Base-by-base conservation (phyloP, 108 stramenopile genomes). In the Schizochytrium sp. region DNA sequence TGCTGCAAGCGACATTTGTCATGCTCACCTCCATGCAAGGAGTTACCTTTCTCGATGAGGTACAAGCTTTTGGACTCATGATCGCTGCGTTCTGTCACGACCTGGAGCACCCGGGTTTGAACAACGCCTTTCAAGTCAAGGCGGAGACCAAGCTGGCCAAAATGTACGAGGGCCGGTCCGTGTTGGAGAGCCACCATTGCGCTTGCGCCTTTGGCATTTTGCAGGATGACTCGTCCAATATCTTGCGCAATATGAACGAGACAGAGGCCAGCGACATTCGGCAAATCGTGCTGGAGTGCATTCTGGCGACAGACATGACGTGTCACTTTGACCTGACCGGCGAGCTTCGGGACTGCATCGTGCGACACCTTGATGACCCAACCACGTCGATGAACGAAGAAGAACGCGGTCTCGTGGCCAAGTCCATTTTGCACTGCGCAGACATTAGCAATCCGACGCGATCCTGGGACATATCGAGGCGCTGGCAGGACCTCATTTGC, bases 221-320 rank as follows among this genome's bases (percentile, higher is more conserved):
- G 10, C 58, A 72, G 19, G 43, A 88, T 8, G 43, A 89, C n/a
- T 21, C 43, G 45, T 53, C 83, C 63, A 43, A 83, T 34, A 94
- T 94, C 12, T 57, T 93, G 45, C 71, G 72, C 5, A 90, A 87
- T 53, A 60, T 92, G 21, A 60, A 89, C 23, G 76, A 88, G 48
- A 47, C 89, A n/a, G 71, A 90, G 21, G 44, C 21, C 58, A 89
- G 53, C 5, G 69, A 44, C 25, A 18, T 90, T n/a, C 93, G 97
- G 28, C 44, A 53, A 18, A 88, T 93, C 58, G 93, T 96, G 87
- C 94, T 96, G 45, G 69, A 83, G n/a, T 91, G 93, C 21, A 93
- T 97, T 60, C 88, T 97, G 23, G 94, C 94, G 48, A 97, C 97
- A 29, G 96, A 97, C 89, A 97, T 97, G 96, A 63, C 92, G 21